Base-by-base conservation (phyloP, 176 grass and related monocot species). In the Juncus inflexus region DNA sequence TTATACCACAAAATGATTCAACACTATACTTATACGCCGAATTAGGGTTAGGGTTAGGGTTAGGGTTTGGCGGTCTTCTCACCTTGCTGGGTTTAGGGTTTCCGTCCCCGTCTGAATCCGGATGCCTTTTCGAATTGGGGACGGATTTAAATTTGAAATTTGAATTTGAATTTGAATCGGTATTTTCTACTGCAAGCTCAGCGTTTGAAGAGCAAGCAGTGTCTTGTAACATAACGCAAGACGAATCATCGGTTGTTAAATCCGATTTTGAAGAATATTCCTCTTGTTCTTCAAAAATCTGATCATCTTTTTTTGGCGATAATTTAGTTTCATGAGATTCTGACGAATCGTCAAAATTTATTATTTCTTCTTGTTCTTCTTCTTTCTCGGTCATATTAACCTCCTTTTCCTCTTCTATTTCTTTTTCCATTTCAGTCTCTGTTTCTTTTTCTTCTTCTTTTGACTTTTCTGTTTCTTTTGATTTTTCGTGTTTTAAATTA, bases 81-180 rank as follows among this genome's bases (percentile, higher is more conserved):
- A 80, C 90, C 86, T 99, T 99, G 66, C 83, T 92, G 49, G 94
- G 94, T 62, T 99, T 99, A 60, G 94, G 88, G 74, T 92, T 99
- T 51, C 37, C 54, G 50, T 76, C 79, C 8, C 67, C 80, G 61
- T 99, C 94, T 77, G 80, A 80, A 79, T 99, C 94, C 77, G 94
- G 89, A 78, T 99, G 88, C 37, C 94, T 89, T 81, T 99, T 99
- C 40, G 94, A 89, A 75, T 86, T 89, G 35, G 60, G 75, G 42
- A 76, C 78, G 41, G 65, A 79, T 61, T 91, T 99, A 58, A 82
- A 71, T 52, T 19, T 71, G 2, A 15, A 52, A 40, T 71, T 55
- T 9, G 43, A 47, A 47, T 47, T 47, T 6, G 43, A 6, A 47
- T 47, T 47, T 47, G 19, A 28, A 28, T 47, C 43, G 43, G 43